These are phyloP conservation scores for Cladosporium sp. DNA, from an alignment of 2,329 filamentous ascomycete genomes.

Conservation along the genomic window DNA sequence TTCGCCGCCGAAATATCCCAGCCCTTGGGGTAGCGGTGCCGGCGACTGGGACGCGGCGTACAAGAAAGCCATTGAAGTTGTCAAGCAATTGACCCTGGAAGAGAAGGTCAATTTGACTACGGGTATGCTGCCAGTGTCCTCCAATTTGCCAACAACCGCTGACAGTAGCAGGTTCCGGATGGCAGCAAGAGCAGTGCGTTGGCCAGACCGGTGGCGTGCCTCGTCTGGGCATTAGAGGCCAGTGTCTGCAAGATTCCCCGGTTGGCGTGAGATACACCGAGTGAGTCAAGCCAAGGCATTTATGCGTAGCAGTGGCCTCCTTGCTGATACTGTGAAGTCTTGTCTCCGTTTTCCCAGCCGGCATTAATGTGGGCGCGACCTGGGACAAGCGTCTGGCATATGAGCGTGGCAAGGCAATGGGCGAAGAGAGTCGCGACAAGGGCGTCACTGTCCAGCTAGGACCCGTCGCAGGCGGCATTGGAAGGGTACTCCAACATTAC, in stretches of 20 bases:
- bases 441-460: conserved; percentile 47
- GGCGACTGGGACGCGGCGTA: conserved; percentile 50
- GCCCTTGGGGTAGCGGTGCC: conserved; percentile 32
- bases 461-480: conserved; percentile 73
- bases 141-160: conserved; percentile 11
- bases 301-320: too few species aligned
- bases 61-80: conserved; percentile 33
- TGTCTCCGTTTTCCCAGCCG: conserved; percentile 39
- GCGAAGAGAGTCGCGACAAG: conserved; percentile 65
- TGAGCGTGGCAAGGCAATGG: conserved; percentile 69
- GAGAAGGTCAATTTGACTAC: conserved; percentile 40
- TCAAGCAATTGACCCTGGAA: conserved; percentile 35
- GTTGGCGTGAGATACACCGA: conserved; percentile 76
- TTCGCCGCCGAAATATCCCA: conserved; percentile 32
- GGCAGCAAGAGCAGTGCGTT: conserved; percentile 68
- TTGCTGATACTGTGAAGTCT: conserved; percentile 31
- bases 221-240: conserved; percentile 65
- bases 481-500: conserved; percentile 44
- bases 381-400: conserved; percentile 66
- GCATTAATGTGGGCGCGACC: conserved; percentile 37
- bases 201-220: conserved; percentile 72
- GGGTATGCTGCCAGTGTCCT: conserved; percentile 35
- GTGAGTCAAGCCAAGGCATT: conserved; percentile 19
- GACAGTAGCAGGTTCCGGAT: conserved; percentile 53
- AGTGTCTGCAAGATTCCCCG: conserved; percentile 88